Conservation (phyloP, 148 eudicot genomes). For the Spergularia marina region DNA sequence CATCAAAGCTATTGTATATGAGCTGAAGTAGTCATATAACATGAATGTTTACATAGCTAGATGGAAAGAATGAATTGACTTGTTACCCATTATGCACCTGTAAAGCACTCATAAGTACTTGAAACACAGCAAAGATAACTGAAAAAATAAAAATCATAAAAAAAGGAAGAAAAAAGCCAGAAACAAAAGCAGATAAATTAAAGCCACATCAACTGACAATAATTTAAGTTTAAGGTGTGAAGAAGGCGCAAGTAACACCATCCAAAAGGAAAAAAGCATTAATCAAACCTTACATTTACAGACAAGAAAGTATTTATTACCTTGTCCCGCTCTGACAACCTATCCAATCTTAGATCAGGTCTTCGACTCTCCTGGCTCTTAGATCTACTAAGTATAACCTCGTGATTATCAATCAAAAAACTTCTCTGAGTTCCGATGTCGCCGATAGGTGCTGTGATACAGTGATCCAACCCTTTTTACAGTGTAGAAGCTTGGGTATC, state of each 20-base stretch:
- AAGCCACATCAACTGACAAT: background rate
- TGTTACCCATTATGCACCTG: background rate
- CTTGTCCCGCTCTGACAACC: slow-evolving; percentile 81
- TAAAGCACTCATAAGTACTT: background rate
- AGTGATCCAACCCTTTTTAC: slow-evolving; percentile 61
- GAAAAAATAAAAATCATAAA: background rate
- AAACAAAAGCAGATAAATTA: no score
- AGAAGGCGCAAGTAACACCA: slow-evolving; percentile 1
- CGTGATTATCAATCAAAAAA: slow-evolving; percentile 44
- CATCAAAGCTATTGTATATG: background rate
- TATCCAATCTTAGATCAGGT: slow-evolving; percentile 60
- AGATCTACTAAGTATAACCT: slow-evolving; percentile 43
- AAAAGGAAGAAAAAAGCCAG: no score
- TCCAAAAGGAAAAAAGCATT: background rate
- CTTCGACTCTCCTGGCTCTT: slow-evolving; percentile 57
- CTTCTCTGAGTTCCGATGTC: slow-evolving; percentile 35
- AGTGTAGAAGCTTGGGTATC: slow-evolving; percentile 17
- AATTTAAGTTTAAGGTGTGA: background rate
- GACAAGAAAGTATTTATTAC: slow-evolving; percentile 31
- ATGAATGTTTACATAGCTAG: background rate
- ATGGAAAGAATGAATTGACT: background rate
- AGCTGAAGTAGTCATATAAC: background rate
- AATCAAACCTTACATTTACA: background rate
- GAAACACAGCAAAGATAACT: background rate
- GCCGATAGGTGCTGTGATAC: slow-evolving; percentile 59